Percentiles rank a stretch among this genome's conserved stretches.
Conservation (phyloP, 371 early-diverging fungal genomes). For the Synchytrium microbalum region DNA sequence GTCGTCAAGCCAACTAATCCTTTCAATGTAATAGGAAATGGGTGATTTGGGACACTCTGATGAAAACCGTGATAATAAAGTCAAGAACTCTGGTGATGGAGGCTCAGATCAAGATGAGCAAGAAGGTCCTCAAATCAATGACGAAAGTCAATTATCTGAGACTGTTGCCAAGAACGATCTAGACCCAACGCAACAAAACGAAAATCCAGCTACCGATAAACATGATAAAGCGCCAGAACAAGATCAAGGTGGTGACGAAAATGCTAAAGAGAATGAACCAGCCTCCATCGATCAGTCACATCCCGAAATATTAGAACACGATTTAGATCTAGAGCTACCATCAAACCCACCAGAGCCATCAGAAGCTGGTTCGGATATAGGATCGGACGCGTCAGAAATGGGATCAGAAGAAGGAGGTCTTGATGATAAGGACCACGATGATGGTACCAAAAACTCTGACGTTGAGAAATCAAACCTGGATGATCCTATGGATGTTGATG, state of each 20-base stretch:
- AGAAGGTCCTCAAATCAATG: background rate
- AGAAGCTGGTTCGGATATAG: constrained; percentile 17
- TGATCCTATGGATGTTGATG: constrained; percentile 28
- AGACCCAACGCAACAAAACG: background rate
- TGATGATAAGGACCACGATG: constrained; percentile 43
- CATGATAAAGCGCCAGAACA: constrained; percentile 54
- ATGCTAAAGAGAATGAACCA: constrained; percentile 61
- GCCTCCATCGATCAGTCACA: constrained; percentile 15
- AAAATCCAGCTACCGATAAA: constrained; percentile 12
- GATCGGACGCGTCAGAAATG: constrained; percentile 24
- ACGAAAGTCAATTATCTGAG: background rate
- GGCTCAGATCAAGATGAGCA: background rate
- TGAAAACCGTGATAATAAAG: background rate
- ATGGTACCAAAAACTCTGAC: constrained; percentile 41
- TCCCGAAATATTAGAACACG: constrained; percentile 50
- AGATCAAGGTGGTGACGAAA: constrained; percentile 81
- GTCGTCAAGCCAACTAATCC: too few species aligned
- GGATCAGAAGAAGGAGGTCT: constrained; percentile 33
- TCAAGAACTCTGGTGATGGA: background rate
- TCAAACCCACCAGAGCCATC: constrained; percentile 8
- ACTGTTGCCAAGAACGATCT: background rate
- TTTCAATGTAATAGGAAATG: background rate
- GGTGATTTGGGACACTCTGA: background rate
- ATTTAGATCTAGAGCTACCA: constrained; percentile 21
- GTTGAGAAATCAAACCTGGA: constrained; percentile 42